Percentiles rank a stretch among this genome's conserved stretches.
These are phyloP conservation scores for Monosporascus sp. DNA, from an alignment of 2,329 filamentous ascomycete species.

Conservation along the genomic window DNA sequence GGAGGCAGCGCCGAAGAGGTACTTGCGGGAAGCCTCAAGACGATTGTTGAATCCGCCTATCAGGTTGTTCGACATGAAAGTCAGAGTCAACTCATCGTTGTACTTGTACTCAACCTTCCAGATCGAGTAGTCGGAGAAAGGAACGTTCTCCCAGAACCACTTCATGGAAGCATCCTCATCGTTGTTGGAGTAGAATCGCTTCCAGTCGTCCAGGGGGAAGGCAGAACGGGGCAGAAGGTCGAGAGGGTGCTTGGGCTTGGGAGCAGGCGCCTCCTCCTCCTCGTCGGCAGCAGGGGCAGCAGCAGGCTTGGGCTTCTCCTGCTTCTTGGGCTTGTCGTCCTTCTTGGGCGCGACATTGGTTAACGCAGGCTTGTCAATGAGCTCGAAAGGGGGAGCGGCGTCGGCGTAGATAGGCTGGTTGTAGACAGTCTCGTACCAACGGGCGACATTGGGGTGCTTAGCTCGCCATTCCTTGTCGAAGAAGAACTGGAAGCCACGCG, in stretches of 20 bases:
- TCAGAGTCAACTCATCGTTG: conserved; percentile 93
- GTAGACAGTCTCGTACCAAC: conserved; percentile 92
- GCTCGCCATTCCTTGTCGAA: conserved; percentile 86
- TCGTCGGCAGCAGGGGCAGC: conserved; percentile 51
- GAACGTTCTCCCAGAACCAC: conserved; percentile 98
- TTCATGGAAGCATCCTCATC: conserved; percentile 81
- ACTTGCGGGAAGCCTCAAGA: conserved; percentile 97
- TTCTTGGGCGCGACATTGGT: conserved; percentile 71
- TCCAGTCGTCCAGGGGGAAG: conserved; percentile 91
- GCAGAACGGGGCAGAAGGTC: conserved; percentile 76
- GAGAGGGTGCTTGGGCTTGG: conserved; percentile 96
- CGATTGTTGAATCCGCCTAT: conserved; percentile 97
- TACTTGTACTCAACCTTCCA: conserved; percentile 98
- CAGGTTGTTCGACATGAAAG: conserved; percentile 99
- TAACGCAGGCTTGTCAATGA: conserved; percentile 77
- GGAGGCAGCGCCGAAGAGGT: conserved; percentile 84
- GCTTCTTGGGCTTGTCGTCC: conserved; percentile 63
- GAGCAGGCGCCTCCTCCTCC: conserved; percentile 51
- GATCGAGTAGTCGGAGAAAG: conserved; percentile 91
- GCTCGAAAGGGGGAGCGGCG: conserved; percentile 67
- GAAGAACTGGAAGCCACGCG: conserved; percentile 88
- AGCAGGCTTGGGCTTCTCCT: conserved; percentile 37
- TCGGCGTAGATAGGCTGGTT: conserved; percentile 88
- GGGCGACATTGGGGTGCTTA: conserved; percentile 76
- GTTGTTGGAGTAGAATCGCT: conserved; percentile 97